Evolutionary conservation across 169 alveolate species (phyloP).

Genomic region (Amoebophrya sp.): DNA sequence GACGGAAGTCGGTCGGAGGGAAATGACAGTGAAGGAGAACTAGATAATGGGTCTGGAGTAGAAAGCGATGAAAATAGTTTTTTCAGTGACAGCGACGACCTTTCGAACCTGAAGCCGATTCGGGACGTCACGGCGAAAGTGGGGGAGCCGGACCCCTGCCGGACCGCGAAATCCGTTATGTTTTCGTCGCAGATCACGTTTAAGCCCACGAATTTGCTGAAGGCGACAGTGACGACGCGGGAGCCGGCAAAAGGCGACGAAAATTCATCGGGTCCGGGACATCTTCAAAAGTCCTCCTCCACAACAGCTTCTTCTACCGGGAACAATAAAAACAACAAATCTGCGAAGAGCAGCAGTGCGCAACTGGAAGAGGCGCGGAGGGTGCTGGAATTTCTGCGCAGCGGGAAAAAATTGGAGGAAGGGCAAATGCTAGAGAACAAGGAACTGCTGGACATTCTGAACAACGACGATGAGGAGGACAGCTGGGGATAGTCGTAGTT

Average conservation of each 20-base stretch:
- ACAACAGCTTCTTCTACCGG: no score
- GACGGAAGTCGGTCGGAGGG: not conserved
- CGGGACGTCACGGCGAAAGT: not conserved
- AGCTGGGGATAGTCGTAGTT: not conserved
- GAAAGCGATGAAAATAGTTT: not conserved
- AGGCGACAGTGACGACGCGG: no score
- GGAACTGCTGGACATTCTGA: not conserved
- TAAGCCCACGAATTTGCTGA: no score
- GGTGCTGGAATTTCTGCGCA: not conserved
- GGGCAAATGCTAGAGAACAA: not conserved
- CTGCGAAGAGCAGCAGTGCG: no score
- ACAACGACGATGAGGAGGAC: not conserved
- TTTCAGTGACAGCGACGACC: not conserved
- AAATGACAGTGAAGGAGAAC: not conserved
- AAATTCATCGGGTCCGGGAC: no score
- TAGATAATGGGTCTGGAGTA: not conserved
- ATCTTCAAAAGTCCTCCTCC: no score
- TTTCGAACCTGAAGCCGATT: not conserved
- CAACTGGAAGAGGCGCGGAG: not conserved
- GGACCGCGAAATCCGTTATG: no score
- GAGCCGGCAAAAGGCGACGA: no score
- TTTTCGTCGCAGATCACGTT: no score
- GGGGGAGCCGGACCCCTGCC: not conserved
- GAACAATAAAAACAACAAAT: no score
- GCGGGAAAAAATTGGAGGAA: not conserved